Percentiles rank a stretch among this genome's conserved stretches.
phyloP scores from a whole-genome alignment of 1,139 yeast species.

The Kodamaea sp. region DNA sequence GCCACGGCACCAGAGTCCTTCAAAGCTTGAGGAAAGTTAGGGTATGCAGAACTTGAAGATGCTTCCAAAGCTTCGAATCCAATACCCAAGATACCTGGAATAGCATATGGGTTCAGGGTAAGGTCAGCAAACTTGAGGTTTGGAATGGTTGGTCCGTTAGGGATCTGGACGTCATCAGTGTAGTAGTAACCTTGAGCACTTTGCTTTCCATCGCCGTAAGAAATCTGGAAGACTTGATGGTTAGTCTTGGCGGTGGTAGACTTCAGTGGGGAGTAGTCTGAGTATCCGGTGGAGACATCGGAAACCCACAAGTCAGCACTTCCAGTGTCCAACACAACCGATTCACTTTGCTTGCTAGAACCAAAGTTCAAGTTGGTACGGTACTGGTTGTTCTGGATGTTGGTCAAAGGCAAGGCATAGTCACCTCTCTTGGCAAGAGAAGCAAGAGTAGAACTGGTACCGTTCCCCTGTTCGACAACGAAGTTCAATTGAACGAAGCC shows the following conservation, averaged over 20 bases:
- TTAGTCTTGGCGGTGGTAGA: slow-evolving; percentile 51
- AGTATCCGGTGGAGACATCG: not conserved
- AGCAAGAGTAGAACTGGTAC: slow-evolving; percentile 3
- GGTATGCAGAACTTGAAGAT: not conserved
- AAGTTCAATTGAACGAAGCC: slow-evolving; percentile 16
- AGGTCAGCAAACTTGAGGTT: slow-evolving; percentile 58
- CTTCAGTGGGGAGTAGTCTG: slow-evolving; percentile 13
- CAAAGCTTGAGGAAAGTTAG: slow-evolving; percentile 22
- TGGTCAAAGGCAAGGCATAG: slow-evolving; percentile 1
- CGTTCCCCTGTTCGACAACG: slow-evolving; percentile 3
- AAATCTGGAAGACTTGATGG: slow-evolving; percentile 36
- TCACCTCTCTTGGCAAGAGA: not conserved
- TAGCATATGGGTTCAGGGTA: slow-evolving; percentile 47
- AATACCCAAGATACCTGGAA: slow-evolving; percentile 60
- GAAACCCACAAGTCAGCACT: slow-evolving; percentile 22
- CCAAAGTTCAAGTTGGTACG: slow-evolving; percentile 9
- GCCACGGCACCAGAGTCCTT: slow-evolving; percentile 18
- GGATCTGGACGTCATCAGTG: slow-evolving; percentile 39
- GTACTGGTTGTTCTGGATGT: slow-evolving; percentile 3
- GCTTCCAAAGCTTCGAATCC: slow-evolving; percentile 27
- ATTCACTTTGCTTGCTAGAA: slow-evolving; percentile 8
- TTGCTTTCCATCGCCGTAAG: slow-evolving; percentile 34
- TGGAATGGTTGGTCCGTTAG: slow-evolving; percentile 33
- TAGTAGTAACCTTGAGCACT: slow-evolving; percentile 53
- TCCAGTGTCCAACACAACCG: slow-evolving; percentile 20